Evolutionary conservation across 108 stramenopile genomes (phyloP), one percentile per base, ranked within the genome.

Genomic region (Cylindrotheca closterium): DNA sequence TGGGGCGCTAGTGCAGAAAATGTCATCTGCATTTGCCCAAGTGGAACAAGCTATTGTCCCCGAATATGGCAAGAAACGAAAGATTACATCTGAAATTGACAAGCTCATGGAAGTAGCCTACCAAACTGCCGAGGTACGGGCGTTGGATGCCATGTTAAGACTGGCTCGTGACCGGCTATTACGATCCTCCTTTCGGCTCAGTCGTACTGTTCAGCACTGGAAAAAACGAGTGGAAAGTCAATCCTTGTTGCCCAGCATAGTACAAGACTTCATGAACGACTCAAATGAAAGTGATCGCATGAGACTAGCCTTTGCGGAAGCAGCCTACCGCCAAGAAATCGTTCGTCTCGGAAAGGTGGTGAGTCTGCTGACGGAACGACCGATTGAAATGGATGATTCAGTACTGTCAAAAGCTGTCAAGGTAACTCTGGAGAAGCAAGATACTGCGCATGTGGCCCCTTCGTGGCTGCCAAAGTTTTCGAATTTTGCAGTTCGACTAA

Each of bases 81-180:
- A 42, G 26, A 23, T 21, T 18, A 49, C 48, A 31, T 19, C 31
- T 5, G 47, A 48, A 10, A 29, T 77, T 55, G 45, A 51, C 4
- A 29, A 34, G 28, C 30, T 70, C 1, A 12, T 83, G 0, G 51
- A 50, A 12, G 55, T 80, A 24, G 52, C 59, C n/a, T 17, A 63
- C 4, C 62, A 60, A 26, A 67, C 70, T 21, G 69, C 72, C 29
- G 87, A 92, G 57, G 56, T 85, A 7, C 70, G 85, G 1, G 58
- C 73, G 0, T 42, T 85, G 42, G 91, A 92, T 67, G 76, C 83
- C 19, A 55, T 87, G 21, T 50, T 92, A 7, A 83, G 91, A 0
- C 74, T 77, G 4, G 60, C 75, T 25, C 83, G 91, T 18, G 85
- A 92, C 63, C 83, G 91, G 2, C 77, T 88, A 23, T 53, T 92